Percentiles rank a stretch among this genome's conserved stretches.
phyloP scores from a whole-genome alignment of 805 yeast genomes.

The Ogataea pini region DNA sequence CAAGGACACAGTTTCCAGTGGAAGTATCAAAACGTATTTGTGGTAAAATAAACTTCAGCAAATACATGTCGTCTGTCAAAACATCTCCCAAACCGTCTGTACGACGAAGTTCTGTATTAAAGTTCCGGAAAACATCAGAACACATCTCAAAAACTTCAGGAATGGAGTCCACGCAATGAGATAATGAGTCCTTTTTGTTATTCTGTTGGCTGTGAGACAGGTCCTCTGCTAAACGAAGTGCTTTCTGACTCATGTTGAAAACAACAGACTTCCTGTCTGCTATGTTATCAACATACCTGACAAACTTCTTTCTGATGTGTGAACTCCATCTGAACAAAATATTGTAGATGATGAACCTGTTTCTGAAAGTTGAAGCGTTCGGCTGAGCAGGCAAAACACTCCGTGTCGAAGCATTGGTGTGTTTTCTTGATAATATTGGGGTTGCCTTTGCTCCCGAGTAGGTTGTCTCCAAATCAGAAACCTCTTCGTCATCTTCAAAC shows the following conservation, averaged over 20 bases:
- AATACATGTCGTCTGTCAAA: constrained; percentile 37
- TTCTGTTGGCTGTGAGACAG: constrained; percentile 17
- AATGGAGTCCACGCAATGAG: background rate
- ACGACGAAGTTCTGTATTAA: constrained; percentile 54
- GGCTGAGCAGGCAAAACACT: constrained; percentile 31
- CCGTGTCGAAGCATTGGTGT: constrained; percentile 17
- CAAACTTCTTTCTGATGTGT: constrained; percentile 57
- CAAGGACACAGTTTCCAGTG: constrained; percentile 47
- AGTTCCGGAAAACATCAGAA: constrained; percentile 39
- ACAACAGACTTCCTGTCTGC: constrained; percentile 29
- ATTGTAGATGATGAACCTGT: constrained; percentile 75
- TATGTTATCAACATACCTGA: constrained; percentile 49
- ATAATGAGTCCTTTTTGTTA: constrained; percentile 8
- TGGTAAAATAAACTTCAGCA: constrained; percentile 75
- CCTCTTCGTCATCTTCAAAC: constrained; percentile 23
- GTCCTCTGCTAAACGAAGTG: constrained; percentile 34
- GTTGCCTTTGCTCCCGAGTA: constrained; percentile 13
- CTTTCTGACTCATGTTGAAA: constrained; percentile 34
- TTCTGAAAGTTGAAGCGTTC: constrained; percentile 39
- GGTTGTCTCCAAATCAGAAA: constrained; percentile 24
- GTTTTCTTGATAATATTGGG: constrained; percentile 22
- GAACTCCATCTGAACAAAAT: constrained; percentile 80
- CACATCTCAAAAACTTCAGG: constrained; percentile 23
- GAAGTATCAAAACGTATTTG: constrained; percentile 65
- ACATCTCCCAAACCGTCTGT: constrained; percentile 21